phyloP scores from a whole-genome alignment of 805 yeast genomes.

The Starmerella vitae region DNA sequence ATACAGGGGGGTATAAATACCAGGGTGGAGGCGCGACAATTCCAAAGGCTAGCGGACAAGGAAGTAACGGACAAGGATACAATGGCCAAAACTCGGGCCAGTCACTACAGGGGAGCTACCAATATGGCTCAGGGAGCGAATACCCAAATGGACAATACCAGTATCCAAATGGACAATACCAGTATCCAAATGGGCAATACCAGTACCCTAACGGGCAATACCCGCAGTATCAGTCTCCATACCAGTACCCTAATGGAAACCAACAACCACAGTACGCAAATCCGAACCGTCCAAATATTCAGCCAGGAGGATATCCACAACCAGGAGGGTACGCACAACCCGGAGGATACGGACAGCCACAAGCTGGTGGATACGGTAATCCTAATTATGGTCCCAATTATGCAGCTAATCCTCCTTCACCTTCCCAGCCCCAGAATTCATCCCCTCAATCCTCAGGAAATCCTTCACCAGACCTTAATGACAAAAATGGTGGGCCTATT shows the following conservation, averaged over 20 bases:
- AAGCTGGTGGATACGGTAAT: no score
- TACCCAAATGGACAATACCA: not conserved
- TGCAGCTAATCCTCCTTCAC: not conserved
- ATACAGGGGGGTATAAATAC: constrained; percentile 7
- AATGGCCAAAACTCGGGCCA: not conserved
- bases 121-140: not conserved
- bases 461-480: constrained; percentile 2
- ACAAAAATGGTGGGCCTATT: constrained; percentile 1
- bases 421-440: not conserved
- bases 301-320: no score
- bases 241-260: not conserved
- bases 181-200: constrained; percentile 3
- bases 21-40: constrained; percentile 4
- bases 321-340: no score
- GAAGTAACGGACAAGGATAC: not conserved
- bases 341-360: no score
- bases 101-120: no score
- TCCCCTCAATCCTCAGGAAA: not conserved
- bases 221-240: constrained; percentile 1
- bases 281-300: no score
- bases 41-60: not conserved
- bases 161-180: constrained; percentile 2
- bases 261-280: no score
- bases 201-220: constrained; percentile 3
- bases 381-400: not conserved